These are phyloP conservation scores for Hyaloscypha hepaticicola DNA, from an alignment of 495 filamentous ascomycete species.

Conservation along the genomic window DNA sequence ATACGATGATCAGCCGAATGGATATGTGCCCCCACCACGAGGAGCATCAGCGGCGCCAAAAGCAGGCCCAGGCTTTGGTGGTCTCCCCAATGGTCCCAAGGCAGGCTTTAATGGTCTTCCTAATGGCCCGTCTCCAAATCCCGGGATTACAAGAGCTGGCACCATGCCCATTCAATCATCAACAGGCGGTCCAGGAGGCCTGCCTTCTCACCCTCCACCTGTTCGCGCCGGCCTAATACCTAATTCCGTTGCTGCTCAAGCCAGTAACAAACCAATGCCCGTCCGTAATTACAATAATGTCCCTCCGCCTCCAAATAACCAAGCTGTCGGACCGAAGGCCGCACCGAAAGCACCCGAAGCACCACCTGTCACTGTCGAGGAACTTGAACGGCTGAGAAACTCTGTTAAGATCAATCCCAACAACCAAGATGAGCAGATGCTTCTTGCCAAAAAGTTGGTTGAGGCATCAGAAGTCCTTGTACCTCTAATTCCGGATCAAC, in stretches of 20 bases:
- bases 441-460: conserved; percentile 79
- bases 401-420: conserved; percentile 65
- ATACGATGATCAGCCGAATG: conserved; percentile 23
- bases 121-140: conserved; percentile 27
- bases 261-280: conserved; percentile 56
- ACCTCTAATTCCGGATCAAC: conserved; percentile 69
- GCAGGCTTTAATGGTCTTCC: conserved; percentile 31
- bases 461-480: conserved; percentile 80
- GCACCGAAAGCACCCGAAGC: conserved; percentile 63
- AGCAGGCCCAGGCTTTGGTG: conserved; percentile 12
- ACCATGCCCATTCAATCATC: conserved; percentile 39
- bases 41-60: conserved; percentile 29
- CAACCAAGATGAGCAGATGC: conserved; percentile 68
- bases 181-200: conserved; percentile 20
- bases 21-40: conserved; percentile 34
- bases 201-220: conserved; percentile 78
- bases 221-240: conserved; percentile 73
- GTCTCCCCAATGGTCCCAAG: conserved; percentile 32
- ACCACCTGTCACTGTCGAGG: conserved; percentile 69
- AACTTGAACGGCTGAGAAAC: conserved; percentile 71
- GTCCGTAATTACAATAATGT: conserved; percentile 67
- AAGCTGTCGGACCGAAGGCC: conserved; percentile 33
- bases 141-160: conserved; percentile 35
- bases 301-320: conserved; percentile 36
- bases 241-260: conserved; percentile 48